Evolutionary conservation across 257 asterid species (phyloP).

Genomic region (Osmanthus fragrans): DNA sequence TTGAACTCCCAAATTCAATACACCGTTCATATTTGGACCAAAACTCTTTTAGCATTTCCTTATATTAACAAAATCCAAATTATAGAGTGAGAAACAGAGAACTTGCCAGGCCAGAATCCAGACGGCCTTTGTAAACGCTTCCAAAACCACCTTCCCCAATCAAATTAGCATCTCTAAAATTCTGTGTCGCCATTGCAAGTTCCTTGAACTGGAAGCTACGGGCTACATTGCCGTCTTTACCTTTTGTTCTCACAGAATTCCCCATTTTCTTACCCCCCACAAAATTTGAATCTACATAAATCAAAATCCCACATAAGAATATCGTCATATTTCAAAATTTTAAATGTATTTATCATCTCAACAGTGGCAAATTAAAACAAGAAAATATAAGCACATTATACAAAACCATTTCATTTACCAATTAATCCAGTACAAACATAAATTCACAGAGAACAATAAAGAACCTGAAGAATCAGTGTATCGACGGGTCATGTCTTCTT

Average conservation of each 20-base stretch:
- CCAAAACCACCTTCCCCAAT: constrained; percentile 65
- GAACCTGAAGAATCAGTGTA: constrained; percentile 51
- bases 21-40: not conserved
- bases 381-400: not conserved
- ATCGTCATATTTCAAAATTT: not conserved
- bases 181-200: constrained; percentile 47
- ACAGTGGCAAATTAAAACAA: constrained; percentile 21
- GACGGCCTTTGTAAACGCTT: constrained; percentile 51
- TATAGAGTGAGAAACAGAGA: constrained; percentile 2
- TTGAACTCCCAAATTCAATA: not conserved
- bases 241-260: constrained; percentile 13
- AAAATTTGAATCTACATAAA: not conserved
- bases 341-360: constrained; percentile 21
- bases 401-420: not conserved
- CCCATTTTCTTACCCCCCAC: constrained; percentile 29
- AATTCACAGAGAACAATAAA: not conserved
- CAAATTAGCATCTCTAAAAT: constrained; percentile 44
- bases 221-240: constrained; percentile 32
- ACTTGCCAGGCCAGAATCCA: constrained; percentile 44
- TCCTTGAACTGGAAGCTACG: constrained; percentile 47
- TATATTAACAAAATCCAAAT: not conserved
- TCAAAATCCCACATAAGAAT: not conserved
- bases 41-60: not conserved
- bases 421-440: not conserved
- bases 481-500: constrained; percentile 36